Conservation (phyloP, 2,329 filamentous ascomycete genomes). For the Helminthosporium solani region DNA sequence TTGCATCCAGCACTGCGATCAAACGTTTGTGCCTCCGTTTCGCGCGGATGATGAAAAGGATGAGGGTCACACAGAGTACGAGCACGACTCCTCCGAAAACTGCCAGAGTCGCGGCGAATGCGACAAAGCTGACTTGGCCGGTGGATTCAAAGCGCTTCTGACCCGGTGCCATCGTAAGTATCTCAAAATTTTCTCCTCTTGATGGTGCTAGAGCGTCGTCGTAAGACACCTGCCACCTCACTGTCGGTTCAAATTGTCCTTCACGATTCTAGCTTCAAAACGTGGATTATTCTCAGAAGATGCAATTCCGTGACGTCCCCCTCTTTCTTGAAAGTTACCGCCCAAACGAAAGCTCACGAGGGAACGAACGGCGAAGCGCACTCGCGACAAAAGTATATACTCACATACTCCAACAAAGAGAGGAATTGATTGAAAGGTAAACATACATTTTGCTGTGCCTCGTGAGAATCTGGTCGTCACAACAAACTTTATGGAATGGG, state of each 20-base stretch:
- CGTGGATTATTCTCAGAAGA: not conserved
- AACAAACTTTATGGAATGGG: conserved; percentile 41
- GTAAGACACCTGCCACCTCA: not conserved
- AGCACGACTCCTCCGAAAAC: conserved; percentile 28
- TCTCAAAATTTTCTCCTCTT: not conserved
- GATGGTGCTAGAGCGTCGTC: not conserved
- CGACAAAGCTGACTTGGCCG: conserved; percentile 24
- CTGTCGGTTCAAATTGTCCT: not conserved
- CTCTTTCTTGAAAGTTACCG: not conserved
- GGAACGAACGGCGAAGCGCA: conserved; percentile 22
- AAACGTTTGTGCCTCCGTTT: conserved; percentile 30
- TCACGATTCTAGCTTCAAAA: not conserved
- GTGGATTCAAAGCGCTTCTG: conserved; percentile 10
- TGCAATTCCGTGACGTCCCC: not conserved
- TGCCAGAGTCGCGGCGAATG: conserved; percentile 25
- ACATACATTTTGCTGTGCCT: conserved; percentile 35
- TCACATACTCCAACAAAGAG: conserved; percentile 11
- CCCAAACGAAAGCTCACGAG: not conserved
- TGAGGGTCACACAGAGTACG: conserved; percentile 23
- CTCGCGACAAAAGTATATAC: conserved; percentile 16
- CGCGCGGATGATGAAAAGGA: conserved; percentile 32
- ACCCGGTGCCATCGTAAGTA: conserved; percentile 11
- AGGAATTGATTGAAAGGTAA: conserved; percentile 19
- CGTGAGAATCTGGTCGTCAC: conserved; percentile 37
- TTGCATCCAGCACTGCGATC: conserved; percentile 35